Conservation (phyloP, 805 yeast genomes). For the Kregervanrija pseudodelftensis region DNA sequence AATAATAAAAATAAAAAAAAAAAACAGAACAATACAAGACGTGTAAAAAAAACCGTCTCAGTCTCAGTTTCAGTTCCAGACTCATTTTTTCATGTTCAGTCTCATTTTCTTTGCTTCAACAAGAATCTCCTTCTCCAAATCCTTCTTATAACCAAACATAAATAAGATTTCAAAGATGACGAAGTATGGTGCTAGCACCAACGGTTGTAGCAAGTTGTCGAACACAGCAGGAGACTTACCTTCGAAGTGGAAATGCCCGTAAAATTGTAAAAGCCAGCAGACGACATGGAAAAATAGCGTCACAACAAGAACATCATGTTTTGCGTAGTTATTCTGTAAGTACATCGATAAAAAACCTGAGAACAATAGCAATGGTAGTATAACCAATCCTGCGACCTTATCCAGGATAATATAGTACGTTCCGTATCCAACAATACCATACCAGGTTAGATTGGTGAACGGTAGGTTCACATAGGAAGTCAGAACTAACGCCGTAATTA, state of each 20-base stretch:
- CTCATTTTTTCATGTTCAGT: neutral
- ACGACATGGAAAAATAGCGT: constrained; percentile 38
- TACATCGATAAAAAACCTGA: constrained; percentile 9
- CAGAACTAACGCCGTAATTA: constrained; percentile 45
- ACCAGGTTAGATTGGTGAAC: constrained; percentile 33
- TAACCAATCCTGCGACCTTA: constrained; percentile 38
- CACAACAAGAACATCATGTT: no score
- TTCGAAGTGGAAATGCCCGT: constrained; percentile 83
- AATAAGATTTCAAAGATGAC: constrained; percentile 75
- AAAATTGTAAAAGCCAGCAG: constrained; percentile 79
- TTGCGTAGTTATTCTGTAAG: no score
- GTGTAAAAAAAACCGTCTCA: neutral
- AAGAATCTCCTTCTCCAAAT: constrained; percentile 44
- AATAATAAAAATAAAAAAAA: neutral
- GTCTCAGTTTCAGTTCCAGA: no score
- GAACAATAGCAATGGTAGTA: constrained; percentile 30
- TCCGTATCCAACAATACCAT: constrained; percentile 41
- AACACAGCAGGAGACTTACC: constrained; percentile 78
- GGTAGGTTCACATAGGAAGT: constrained; percentile 13
- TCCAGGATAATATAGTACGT: constrained; percentile 56
- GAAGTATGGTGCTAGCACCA: constrained; percentile 87
- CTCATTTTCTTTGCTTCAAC: constrained; percentile 33
- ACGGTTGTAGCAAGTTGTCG: constrained; percentile 76
- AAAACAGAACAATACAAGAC: neutral
- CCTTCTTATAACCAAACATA: constrained; percentile 51